These are phyloP conservation scores for Piper betle DNA, from an alignment of 164 flowering plant genomes.

Conservation along the genomic window DNA sequence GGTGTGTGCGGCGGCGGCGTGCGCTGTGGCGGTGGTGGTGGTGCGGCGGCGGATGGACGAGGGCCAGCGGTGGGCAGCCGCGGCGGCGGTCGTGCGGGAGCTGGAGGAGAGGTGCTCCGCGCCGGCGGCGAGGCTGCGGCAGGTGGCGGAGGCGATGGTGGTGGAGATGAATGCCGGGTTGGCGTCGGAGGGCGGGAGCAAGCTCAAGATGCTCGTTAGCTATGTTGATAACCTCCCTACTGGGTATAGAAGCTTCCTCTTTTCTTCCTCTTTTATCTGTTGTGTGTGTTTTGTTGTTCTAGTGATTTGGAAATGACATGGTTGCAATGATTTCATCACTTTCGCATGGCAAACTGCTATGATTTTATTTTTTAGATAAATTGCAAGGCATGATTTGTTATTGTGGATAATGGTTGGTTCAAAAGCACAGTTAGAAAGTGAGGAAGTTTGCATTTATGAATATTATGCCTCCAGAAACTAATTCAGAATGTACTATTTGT, in stretches of 20 bases:
- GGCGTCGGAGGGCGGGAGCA: constrained; percentile 90
- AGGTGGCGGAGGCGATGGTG: constrained; percentile 84
- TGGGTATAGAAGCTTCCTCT: constrained; percentile 36
- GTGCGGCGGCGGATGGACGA: constrained; percentile 51
- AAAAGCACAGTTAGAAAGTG: too few species aligned
- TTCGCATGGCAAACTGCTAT: too few species aligned
- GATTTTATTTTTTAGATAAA: too few species aligned
- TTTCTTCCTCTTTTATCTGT: neutral
- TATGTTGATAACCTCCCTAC: constrained; percentile 85
- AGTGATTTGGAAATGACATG: too few species aligned
- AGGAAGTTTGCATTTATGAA: too few species aligned
- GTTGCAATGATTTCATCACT: too few species aligned
- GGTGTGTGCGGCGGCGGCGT: constrained; percentile 66
- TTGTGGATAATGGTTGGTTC: too few species aligned
- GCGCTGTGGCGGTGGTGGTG: constrained; percentile 61
- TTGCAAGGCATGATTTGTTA: too few species aligned
- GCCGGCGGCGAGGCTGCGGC: constrained; percentile 48
- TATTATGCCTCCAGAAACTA: too few species aligned
- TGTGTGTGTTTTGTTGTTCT: too few species aligned
- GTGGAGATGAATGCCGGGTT: constrained; percentile 98
- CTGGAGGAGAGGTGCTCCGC: constrained; percentile 63
- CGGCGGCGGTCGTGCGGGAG: constrained; percentile 53
- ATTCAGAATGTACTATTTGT: too few species aligned
- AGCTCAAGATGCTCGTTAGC: constrained; percentile 94
- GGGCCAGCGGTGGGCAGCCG: constrained; percentile 47